Evolutionary conservation across 768 basidiomycete genomes (phyloP).

Genomic region (Suillus lakei): DNA sequence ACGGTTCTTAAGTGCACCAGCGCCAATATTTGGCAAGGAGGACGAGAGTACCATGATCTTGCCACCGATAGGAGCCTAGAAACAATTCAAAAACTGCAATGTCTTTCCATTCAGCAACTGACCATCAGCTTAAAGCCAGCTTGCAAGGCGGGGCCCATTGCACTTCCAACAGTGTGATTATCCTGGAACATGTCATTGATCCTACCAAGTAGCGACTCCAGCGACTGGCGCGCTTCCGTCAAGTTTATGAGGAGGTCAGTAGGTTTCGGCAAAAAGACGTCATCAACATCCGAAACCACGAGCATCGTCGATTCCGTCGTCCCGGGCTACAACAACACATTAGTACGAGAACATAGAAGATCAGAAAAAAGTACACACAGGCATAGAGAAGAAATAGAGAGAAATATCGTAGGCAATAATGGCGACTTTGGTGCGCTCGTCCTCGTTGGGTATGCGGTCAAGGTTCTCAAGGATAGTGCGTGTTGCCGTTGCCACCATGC

Average conservation of each 20-base stretch:
- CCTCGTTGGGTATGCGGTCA: constrained; percentile 94
- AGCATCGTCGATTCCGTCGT: constrained; percentile 88
- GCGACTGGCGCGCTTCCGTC: constrained; percentile 75
- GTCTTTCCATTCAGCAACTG: constrained; percentile 17
- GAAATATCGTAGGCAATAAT: constrained; percentile 92
- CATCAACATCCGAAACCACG: constrained; percentile 95
- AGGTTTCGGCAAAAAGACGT: constrained; percentile 97
- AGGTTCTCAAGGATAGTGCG: constrained; percentile 95
- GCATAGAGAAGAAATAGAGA: constrained; percentile 95
- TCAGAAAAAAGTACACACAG: constrained; percentile 42
- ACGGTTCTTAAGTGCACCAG: constrained; percentile 91
- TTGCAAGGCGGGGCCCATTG: constrained; percentile 92
- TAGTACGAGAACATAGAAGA: constrained; percentile 8
- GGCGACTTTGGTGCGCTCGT: constrained; percentile 89
- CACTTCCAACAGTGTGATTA: constrained; percentile 91
- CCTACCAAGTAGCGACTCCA: constrained; percentile 82
- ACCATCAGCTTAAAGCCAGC: constrained; percentile 97
- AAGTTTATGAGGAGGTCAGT: constrained; percentile 96
- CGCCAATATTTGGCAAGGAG: constrained; percentile 84
- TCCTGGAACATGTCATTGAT: constrained; percentile 98
- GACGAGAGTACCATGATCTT: constrained; percentile 91
- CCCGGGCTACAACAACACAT: constrained; percentile 52
- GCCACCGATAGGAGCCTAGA: constrained; percentile 87
- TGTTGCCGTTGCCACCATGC: constrained; percentile 98
- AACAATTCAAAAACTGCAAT: constrained; percentile 1